These are phyloP conservation scores for Lepiota subincarnata DNA, from an alignment of 768 basidiomycete genomes.

Conservation along the genomic window DNA sequence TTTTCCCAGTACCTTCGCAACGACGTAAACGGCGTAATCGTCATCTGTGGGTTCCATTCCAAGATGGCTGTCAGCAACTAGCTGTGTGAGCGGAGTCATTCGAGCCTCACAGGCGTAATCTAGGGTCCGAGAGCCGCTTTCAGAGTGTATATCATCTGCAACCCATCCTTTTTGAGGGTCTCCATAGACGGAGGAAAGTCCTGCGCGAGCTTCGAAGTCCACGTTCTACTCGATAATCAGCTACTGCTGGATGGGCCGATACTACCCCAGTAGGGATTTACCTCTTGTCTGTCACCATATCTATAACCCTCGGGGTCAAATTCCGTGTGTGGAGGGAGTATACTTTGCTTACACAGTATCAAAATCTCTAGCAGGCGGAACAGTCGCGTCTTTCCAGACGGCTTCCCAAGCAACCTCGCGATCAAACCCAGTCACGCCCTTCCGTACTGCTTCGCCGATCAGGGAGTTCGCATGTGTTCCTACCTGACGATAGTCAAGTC, in stretches of 20 bases:
- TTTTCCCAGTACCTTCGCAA: conserved; percentile 52
- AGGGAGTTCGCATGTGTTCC: conserved; percentile 77
- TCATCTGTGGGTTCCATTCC: conserved; percentile 46
- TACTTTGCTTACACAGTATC: conserved; percentile 61
- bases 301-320: not conserved
- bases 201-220: conserved; percentile 78
- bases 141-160: conserved; percentile 72
- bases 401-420: conserved; percentile 63
- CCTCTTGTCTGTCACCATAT: conserved; percentile 63
- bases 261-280: conserved; percentile 15
- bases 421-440: conserved; percentile 63
- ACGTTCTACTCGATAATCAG: conserved; percentile 42
- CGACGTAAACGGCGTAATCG: conserved; percentile 65
- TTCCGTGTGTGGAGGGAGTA: conserved; percentile 9
- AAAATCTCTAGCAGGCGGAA: conserved; percentile 52
- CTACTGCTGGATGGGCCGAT: not conserved
- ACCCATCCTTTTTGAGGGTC: conserved; percentile 59
- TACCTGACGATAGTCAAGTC: conserved; percentile 36
- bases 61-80: not conserved
- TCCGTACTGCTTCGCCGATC: conserved; percentile 63
- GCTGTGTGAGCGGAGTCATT: not conserved
- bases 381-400: conserved; percentile 67
- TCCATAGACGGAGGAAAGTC: conserved; percentile 63
- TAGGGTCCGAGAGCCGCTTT: conserved; percentile 72
- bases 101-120: conserved; percentile 65